A percentile compares a stretch with the other conserved stretches of the same genome.
These are phyloP conservation scores for Boletus subcaerulescens DNA, from an alignment of 768 basidiomycete genomes.

Conservation along the genomic window DNA sequence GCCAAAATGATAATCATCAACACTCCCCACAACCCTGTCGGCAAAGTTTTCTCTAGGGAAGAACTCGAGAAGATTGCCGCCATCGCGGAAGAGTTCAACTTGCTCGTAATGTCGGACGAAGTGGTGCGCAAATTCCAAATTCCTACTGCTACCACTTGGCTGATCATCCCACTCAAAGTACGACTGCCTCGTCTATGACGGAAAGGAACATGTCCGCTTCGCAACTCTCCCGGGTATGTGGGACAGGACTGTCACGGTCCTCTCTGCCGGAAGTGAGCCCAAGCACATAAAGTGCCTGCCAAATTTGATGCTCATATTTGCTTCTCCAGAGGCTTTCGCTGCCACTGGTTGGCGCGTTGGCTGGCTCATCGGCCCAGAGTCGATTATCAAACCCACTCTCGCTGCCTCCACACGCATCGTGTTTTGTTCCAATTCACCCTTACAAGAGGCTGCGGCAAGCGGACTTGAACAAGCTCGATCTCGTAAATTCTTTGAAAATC, in stretches of 20 bases:
- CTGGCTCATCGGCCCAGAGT: constrained; percentile 87
- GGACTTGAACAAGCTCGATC: constrained; percentile 79
- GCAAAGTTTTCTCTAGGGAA: constrained; percentile 85
- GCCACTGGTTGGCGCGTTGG: constrained; percentile 98
- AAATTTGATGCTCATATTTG: background rate
- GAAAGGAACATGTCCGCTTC: constrained; percentile 86
- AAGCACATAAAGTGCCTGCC: background rate
- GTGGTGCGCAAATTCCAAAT: constrained; percentile 59
- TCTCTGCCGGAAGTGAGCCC: constrained; percentile 86
- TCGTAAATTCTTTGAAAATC: constrained; percentile 73
- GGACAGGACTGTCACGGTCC: constrained; percentile 95
- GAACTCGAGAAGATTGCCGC: constrained; percentile 86
- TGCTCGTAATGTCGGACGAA: constrained; percentile 94
- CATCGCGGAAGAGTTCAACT: constrained; percentile 87
- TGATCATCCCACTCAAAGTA: constrained; percentile 51
- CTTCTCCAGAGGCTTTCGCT: constrained; percentile 77
- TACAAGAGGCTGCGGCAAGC: constrained; percentile 92
- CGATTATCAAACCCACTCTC: constrained; percentile 80
- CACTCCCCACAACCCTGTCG: constrained; percentile 98
- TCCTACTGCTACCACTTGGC: background rate
- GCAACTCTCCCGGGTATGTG: constrained; percentile 97
- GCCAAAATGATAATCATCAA: constrained; percentile 96
- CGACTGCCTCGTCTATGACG: constrained; percentile 88
- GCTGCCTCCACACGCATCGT: constrained; percentile 93
- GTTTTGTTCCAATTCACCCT: constrained; percentile 91